These are phyloP conservation scores for Argentina anserina DNA, from an alignment of 306 rosid genomes.

Conservation along the genomic window DNA sequence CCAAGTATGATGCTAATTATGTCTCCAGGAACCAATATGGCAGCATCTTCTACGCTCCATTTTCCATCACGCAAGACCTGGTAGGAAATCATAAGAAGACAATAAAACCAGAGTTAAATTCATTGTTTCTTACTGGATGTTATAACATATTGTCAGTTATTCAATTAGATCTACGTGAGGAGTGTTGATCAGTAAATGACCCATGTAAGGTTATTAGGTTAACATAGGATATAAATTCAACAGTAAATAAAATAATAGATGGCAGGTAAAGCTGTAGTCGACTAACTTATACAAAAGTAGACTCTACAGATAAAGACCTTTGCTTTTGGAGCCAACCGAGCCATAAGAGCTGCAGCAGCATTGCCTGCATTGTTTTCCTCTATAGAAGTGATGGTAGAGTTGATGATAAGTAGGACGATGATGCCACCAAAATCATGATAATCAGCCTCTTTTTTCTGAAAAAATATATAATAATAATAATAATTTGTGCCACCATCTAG, in stretches of 20 bases:
- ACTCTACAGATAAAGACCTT: constrained; percentile 40
- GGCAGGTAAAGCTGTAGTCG: not conserved
- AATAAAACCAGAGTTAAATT: not conserved
- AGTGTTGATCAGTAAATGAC: not conserved
- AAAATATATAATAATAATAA: not conserved
- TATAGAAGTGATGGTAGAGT: constrained; percentile 70
- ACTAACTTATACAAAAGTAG: not conserved
- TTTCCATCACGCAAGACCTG: constrained; percentile 64
- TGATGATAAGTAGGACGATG: constrained; percentile 49
- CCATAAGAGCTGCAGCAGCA: constrained; percentile 75
- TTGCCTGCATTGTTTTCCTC: constrained; percentile 86
- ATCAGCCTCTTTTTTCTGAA: constrained; percentile 42
- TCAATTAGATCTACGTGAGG: not conserved
- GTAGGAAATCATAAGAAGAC: not conserved
- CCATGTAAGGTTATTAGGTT: not conserved
- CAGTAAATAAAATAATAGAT: not conserved
- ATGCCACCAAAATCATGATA: constrained; percentile 69
- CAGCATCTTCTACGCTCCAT: constrained; percentile 79
- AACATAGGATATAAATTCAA: not conserved
- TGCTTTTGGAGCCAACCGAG: constrained; percentile 62
- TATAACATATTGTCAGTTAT: not conserved
- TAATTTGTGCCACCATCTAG: not conserved
- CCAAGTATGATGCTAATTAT: constrained; percentile 74
- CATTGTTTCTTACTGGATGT: not conserved
- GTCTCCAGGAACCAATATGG: constrained; percentile 74